These are phyloP conservation scores for Scheffersomyces coipomensis DNA, from an alignment of 805 yeast genomes.

Conservation along the genomic window DNA sequence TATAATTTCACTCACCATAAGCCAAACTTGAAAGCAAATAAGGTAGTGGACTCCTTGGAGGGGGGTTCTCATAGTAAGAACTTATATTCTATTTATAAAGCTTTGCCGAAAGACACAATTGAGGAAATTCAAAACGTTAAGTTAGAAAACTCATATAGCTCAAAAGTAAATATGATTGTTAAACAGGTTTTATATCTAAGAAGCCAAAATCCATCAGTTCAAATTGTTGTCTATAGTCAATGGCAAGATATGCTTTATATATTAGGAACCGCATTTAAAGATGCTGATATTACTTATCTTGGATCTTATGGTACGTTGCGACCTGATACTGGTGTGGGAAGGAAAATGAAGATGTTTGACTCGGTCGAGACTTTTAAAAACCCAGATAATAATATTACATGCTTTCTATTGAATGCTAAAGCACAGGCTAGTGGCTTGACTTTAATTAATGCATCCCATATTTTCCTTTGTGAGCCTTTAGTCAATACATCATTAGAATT, in stretches of 20 bases:
- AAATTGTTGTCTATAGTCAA: conserved; percentile 86
- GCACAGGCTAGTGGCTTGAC: conserved; percentile 91
- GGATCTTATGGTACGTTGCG: conserved; percentile 48
- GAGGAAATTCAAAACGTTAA: conserved; percentile 40
- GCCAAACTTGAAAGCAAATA: conserved; percentile 48
- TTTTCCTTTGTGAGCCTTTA: conserved; percentile 88
- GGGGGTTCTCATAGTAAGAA: conserved; percentile 9
- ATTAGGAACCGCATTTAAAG: conserved; percentile 61
- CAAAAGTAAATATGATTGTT: conserved; percentile 82
- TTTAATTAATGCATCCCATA: conserved; percentile 87
- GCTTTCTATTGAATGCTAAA: conserved; percentile 80
- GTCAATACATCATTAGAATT: conserved; percentile 83
- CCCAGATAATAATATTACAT: conserved; percentile 60
- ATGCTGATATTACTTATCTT: conserved; percentile 55
- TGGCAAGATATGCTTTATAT: conserved; percentile 75
- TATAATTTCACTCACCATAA: conserved; percentile 68
- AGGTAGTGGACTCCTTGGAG: conserved; percentile 27
- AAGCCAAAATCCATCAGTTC: conserved; percentile 57
- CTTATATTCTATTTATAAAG: conserved; percentile 43
- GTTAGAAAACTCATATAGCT: conserved; percentile 57
- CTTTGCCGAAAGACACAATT: conserved; percentile 40
- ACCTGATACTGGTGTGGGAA: conserved; percentile 29
- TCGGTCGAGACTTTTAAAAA: conserved; percentile 61
- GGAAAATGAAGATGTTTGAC: conserved; percentile 24
- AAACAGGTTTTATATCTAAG: conserved; percentile 68